These are phyloP conservation scores for Pittosporum tobira DNA, from an alignment of 129 eudicot species.

Conservation along the genomic window DNA sequence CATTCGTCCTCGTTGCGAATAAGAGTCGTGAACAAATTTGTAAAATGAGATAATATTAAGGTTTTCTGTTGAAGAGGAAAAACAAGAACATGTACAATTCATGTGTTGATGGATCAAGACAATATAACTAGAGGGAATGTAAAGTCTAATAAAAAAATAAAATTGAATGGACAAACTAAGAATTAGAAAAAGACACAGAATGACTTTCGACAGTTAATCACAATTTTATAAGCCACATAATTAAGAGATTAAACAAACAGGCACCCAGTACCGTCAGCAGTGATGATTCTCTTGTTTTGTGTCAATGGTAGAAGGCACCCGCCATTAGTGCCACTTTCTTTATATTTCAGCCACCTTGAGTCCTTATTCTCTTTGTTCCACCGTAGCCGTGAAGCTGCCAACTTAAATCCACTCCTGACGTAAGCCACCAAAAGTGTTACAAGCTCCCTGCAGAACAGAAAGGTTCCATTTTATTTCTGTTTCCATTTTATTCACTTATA, in stretches of 20 bases:
- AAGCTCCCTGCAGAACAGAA: conserved; percentile 60
- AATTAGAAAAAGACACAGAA: neutral
- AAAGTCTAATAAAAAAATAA: too few species aligned
- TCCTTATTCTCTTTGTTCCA: conserved; percentile 45
- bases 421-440: conserved; percentile 46
- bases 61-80: too few species aligned
- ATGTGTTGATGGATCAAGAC: too few species aligned
- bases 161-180: too few species aligned
- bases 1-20: too few species aligned
- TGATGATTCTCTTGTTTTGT: conserved; percentile 53
- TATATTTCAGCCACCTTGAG: conserved; percentile 46
- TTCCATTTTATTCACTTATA: too few species aligned
- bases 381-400: conserved; percentile 47
- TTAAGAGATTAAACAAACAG: conserved; percentile 34
- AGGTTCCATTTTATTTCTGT: too few species aligned
- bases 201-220: neutral
- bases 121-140: too few species aligned
- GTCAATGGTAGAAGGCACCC: conserved; percentile 46
- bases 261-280: conserved; percentile 33
- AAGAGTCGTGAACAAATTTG: too few species aligned
- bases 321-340: conserved; percentile 47
- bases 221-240: neutral
- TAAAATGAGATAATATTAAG: too few species aligned
- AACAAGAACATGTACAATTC: too few species aligned
- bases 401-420: conserved; percentile 50